A percentile compares a stretch with the other conserved stretches of the same genome.
phyloP scores from a whole-genome alignment of 306 rosid species.

The Prunus salicina region DNA sequence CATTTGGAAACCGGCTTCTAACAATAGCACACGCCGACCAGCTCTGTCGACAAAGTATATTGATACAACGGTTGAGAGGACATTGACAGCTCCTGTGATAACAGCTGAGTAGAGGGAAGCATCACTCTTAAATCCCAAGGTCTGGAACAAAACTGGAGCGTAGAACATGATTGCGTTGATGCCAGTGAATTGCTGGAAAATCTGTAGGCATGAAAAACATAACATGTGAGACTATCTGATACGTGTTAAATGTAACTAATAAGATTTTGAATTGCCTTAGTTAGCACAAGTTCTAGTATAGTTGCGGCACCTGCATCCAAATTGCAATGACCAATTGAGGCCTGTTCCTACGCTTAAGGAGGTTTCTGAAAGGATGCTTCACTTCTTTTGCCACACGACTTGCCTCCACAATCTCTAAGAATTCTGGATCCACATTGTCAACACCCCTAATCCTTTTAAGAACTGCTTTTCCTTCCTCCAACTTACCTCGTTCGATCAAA shows the following conservation, averaged over 20 bases:
- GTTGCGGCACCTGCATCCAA: neutral
- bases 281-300: too few relatives aligned
- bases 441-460: slow-evolving; percentile 54
- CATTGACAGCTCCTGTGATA: slow-evolving; percentile 58
- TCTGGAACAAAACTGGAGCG: slow-evolving; percentile 59
- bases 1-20: slow-evolving; percentile 69
- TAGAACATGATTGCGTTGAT: slow-evolving; percentile 71
- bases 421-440: slow-evolving; percentile 50
- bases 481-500: slow-evolving; percentile 50
- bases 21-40: slow-evolving; percentile 42
- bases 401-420: neutral
- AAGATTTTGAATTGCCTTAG: too few relatives aligned
- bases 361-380: slow-evolving; percentile 39
- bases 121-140: slow-evolving; percentile 45
- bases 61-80: slow-evolving; percentile 50
- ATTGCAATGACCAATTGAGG: slow-evolving; percentile 51
- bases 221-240: neutral
- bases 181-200: slow-evolving; percentile 42
- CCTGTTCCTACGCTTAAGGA: slow-evolving; percentile 44
- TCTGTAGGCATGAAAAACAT: too few relatives aligned
- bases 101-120: slow-evolving; percentile 57
- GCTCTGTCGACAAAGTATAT: slow-evolving; percentile 42
- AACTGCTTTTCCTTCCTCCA: slow-evolving; percentile 45
- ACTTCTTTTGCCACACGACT: slow-evolving; percentile 41
- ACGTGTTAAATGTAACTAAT: too few relatives aligned